Percentiles rank a stretch among this genome's conserved stretches.
These are phyloP conservation scores for Mallotus repandus DNA, from an alignment of 441 rosid genomes.

Conservation along the genomic window DNA sequence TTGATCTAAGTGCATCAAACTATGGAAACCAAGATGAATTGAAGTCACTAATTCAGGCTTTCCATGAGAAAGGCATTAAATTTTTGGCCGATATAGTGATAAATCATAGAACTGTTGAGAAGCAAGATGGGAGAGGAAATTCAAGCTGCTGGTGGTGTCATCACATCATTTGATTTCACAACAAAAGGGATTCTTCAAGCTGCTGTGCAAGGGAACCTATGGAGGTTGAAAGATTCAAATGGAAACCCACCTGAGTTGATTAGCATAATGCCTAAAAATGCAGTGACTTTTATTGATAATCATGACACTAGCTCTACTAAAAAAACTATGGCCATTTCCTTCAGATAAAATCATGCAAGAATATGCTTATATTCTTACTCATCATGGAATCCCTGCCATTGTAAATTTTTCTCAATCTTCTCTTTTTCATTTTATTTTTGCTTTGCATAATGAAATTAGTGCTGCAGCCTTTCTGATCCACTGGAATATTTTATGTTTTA, in stretches of 20 bases:
- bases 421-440: not conserved
- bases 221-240: slow-evolving; percentile 66
- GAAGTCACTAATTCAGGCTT: no score
- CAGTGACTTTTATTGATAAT: slow-evolving; percentile 82
- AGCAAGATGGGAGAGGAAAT: slow-evolving; percentile 9
- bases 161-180: slow-evolving; percentile 76
- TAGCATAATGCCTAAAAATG: slow-evolving; percentile 60
- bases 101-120: no score
- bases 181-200: slow-evolving; percentile 77
- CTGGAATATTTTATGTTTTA: not conserved
- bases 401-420: slow-evolving; percentile 35
- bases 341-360: slow-evolving; percentile 87
- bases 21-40: no score
- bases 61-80: no score
- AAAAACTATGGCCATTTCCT: slow-evolving; percentile 63
- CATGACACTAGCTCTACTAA: slow-evolving; percentile 83
- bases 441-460: no score
- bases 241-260: slow-evolving; percentile 83
- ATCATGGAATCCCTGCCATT: slow-evolving; percentile 73
- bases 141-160: slow-evolving; percentile 51
- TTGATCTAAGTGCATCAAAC: no score
- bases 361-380: slow-evolving; percentile 84
- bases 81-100: no score
- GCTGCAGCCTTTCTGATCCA: not conserved
- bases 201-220: slow-evolving; percentile 67